Conservation (phyloP, 2,329 filamentous ascomycete species). For the Penicillium sp. region DNA sequence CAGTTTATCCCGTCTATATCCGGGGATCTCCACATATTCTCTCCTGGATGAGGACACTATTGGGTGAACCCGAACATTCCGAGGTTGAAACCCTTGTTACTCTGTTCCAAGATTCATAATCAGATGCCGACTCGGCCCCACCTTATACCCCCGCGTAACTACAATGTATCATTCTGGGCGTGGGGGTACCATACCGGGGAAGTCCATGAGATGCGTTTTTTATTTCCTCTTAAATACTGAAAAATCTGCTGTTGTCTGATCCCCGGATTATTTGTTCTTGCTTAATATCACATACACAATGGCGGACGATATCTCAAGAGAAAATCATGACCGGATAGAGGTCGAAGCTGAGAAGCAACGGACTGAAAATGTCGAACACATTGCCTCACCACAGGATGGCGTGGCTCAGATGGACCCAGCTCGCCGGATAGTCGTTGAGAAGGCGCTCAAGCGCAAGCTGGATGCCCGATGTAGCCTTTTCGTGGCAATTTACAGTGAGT, state of each 20-base stretch:
- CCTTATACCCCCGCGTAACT: conserved; percentile 3
- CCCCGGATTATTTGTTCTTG: background rate
- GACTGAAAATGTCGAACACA: conserved; percentile 20
- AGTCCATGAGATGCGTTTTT: background rate
- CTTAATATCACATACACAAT: conserved; percentile 8
- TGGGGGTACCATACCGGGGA: conserved; percentile 12
- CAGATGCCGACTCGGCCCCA: conserved; percentile 1
- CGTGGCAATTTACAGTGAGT: conserved; percentile 23
- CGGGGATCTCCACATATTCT: background rate
- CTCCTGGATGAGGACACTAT: background rate
- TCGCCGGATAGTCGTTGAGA: conserved; percentile 23
- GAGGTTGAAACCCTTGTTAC: background rate
- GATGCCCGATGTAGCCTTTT: conserved; percentile 28
- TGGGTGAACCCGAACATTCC: background rate
- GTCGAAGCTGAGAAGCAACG: conserved; percentile 20
- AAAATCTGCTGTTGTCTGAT: background rate
- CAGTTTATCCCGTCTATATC: background rate
- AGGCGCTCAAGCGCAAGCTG: conserved; percentile 28
- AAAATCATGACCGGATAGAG: conserved; percentile 9
- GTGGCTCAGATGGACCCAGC: conserved; percentile 22
- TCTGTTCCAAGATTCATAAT: background rate
- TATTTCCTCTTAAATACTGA: background rate
- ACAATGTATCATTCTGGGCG: background rate
- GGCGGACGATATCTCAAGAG: conserved; percentile 22
- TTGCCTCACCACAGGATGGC: conserved; percentile 8